Evolutionary conservation across 169 alveolate species (phyloP).

Genomic region (Cryptosporidium xiaoi): DNA sequence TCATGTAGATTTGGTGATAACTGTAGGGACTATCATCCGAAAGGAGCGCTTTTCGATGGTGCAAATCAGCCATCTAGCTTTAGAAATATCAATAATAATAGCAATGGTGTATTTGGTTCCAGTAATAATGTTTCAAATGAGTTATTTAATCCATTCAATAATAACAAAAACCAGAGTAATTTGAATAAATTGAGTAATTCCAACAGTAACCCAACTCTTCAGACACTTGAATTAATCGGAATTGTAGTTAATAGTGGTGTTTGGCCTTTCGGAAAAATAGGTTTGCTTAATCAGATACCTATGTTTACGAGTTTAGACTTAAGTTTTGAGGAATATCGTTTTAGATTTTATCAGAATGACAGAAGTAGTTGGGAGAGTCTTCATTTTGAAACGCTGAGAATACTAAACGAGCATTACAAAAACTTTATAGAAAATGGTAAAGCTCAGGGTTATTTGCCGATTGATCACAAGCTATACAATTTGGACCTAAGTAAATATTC

Average conservation of each 20-base stretch:
- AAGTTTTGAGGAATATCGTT: conserved; percentile 58
- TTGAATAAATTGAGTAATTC: neutral
- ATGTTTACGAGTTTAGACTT: conserved; percentile 41
- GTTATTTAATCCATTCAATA: neutral
- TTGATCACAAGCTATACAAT: conserved; percentile 11
- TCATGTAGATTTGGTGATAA: conserved; percentile 68
- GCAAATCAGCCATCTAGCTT: too few relatives aligned
- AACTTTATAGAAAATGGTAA: conserved; percentile 43
- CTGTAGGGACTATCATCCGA: conserved; percentile 70
- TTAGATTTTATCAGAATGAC: conserved; percentile 47
- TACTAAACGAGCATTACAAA: neutral
- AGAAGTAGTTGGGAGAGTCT: conserved; percentile 24
- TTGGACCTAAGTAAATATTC: conserved; percentile 47
- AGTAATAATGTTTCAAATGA: neutral
- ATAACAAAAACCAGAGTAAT: neutral
- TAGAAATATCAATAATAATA: too few relatives aligned
- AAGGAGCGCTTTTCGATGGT: conserved; percentile 21
- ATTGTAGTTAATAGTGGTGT: conserved; percentile 62
- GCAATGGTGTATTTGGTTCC: neutral
- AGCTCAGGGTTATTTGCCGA: conserved; percentile 11
- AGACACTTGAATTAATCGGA: conserved; percentile 57
- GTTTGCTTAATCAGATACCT: conserved; percentile 25
- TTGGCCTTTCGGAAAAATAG: conserved; percentile 71
- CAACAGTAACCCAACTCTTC: conserved; percentile 4
- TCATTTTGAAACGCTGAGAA: conserved; percentile 25